Percentiles rank a stretch among this genome's conserved stretches.
These are phyloP conservation scores for Scopulariopsis brevicaulis DNA, from an alignment of 2,329 filamentous ascomycete genomes.

Conservation along the genomic window DNA sequence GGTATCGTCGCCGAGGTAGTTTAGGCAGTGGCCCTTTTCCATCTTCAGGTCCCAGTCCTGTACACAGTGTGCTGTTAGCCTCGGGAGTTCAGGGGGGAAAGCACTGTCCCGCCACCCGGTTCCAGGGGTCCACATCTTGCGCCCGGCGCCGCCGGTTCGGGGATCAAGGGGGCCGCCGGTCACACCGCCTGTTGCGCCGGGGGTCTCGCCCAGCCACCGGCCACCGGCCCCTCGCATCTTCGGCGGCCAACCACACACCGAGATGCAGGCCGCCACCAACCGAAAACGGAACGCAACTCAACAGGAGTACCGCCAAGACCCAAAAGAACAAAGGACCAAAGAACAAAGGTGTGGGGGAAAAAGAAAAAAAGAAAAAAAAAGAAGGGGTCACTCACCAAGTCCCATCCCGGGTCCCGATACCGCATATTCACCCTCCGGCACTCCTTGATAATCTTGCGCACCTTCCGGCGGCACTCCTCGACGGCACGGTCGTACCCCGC, in stretches of 20 bases:
- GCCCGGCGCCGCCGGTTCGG: not conserved
- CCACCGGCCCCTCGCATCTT: not conserved
- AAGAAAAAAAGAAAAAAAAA: no score
- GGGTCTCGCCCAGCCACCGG: not conserved
- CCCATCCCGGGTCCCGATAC: conserved; percentile 57
- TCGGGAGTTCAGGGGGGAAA: not conserved
- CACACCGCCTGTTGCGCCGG: not conserved
- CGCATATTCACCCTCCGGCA: conserved; percentile 69
- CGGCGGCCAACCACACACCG: not conserved
- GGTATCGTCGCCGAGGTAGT: conserved; percentile 36
- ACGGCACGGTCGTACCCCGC: conserved; percentile 52
- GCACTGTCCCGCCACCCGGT: not conserved
- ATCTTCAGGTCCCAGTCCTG: conserved; percentile 60
- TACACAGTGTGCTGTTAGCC: conserved; percentile 2
- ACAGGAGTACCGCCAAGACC: not conserved
- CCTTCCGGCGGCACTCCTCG: conserved; percentile 52
- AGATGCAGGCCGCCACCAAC: not conserved
- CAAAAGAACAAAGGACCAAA: conserved; percentile 16
- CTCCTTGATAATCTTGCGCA: conserved; percentile 47
- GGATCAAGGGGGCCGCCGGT: not conserved
- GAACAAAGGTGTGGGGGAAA: not conserved
- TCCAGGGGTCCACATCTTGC: not conserved
- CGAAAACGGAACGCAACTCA: not conserved
- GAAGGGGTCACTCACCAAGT: conserved; percentile 31
- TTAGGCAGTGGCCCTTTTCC: conserved; percentile 43